Base-by-base conservation (phyloP, 1,139 yeast genomes). In the Diutina mesorugosa region DNA sequence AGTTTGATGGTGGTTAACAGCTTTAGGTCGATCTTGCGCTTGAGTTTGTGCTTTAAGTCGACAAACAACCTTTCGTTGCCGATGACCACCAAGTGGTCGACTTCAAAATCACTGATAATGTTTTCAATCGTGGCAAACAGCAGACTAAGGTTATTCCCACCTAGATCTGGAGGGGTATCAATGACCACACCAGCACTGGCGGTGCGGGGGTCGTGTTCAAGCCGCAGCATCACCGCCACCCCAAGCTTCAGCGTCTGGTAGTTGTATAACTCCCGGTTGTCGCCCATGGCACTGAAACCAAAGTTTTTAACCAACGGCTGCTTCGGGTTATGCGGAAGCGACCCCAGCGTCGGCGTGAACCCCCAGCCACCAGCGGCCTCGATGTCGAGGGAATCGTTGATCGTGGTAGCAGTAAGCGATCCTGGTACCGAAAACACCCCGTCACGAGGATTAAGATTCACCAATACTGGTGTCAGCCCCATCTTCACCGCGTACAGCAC, bases 341-440 rank as follows among this genome's bases (percentile, higher is more conserved):
- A 88, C 29, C 98, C 98, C n/a, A 91, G 87, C 0, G 96, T 87
- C 55, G 87, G 81, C 8, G 93, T 79, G 56, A 86, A 84, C 8
- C 98, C 98, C 81, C 93, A 87, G 1, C 90, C 89, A 50, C 74
- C 73, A 14, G 75, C 71, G 55, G 85, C 78, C 64, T 90, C 95
- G 38, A 89, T 80, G 65, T 93, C 97, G 52, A 90, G 74, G 53
- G 84, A 72, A 64, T 89, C 96, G 52, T 91, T 84, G 4, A 91
- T 78, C 0, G 95, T 89, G 0, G 95, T 85, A 0, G 96, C 97
- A 0, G 95, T 79, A 3, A 95, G 62, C 6, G 93, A 82, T 0
- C 99, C 97, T 0, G 99, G 97, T 8, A 87, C 76, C 0, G 89
- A 77, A 66, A 87, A 87, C 1, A 81, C 87, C 2, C 95, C 89